phyloP scores from a whole-genome alignment of 2,329 filamentous ascomycete species.

The Pezicula rhizophila region DNA sequence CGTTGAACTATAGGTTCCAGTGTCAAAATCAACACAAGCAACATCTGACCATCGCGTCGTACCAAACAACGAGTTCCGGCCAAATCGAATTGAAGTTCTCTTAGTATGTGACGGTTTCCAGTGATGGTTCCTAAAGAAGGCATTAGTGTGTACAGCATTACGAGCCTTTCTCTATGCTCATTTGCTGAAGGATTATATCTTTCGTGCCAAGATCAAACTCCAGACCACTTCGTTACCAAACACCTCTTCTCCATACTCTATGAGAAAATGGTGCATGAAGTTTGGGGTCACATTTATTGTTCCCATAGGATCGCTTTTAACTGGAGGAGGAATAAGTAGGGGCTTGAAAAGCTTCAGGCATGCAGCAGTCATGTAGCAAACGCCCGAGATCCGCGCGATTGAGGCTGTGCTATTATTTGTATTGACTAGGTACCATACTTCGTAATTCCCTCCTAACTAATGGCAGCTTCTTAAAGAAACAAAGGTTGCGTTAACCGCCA shows the following conservation, averaged over 20 bases:
- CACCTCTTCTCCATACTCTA: slow-evolving; percentile 43
- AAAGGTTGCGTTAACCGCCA: too few species aligned
- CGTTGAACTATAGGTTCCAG: slow-evolving; percentile 20
- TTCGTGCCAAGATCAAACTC: slow-evolving; percentile 42
- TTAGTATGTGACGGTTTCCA: slow-evolving; percentile 1
- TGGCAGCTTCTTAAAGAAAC: too few species aligned
- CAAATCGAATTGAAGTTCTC: background rate
- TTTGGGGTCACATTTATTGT: slow-evolving; percentile 45
- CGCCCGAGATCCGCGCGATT: too few species aligned
- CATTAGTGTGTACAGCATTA: slow-evolving; percentile 48
- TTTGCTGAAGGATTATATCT: slow-evolving; percentile 40
- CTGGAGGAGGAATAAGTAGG: too few species aligned
- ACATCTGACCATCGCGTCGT: slow-evolving; percentile 13
- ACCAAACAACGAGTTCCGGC: background rate
- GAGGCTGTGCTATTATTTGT: too few species aligned
- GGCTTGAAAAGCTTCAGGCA: too few species aligned
- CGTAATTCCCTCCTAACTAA: too few species aligned
- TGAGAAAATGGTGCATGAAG: slow-evolving; percentile 59
- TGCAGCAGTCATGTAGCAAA: too few species aligned
- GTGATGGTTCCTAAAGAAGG: slow-evolving; percentile 21
- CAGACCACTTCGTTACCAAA: slow-evolving; percentile 57
- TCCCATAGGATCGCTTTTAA: too few species aligned
- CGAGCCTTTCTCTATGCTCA: slow-evolving; percentile 34
- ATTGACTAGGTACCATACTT: too few species aligned
- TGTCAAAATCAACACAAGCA: slow-evolving; percentile 21